These are phyloP conservation scores for Colletotrichum tropicale DNA, from an alignment of 2,329 filamentous ascomycete species.

Conservation along the genomic window DNA sequence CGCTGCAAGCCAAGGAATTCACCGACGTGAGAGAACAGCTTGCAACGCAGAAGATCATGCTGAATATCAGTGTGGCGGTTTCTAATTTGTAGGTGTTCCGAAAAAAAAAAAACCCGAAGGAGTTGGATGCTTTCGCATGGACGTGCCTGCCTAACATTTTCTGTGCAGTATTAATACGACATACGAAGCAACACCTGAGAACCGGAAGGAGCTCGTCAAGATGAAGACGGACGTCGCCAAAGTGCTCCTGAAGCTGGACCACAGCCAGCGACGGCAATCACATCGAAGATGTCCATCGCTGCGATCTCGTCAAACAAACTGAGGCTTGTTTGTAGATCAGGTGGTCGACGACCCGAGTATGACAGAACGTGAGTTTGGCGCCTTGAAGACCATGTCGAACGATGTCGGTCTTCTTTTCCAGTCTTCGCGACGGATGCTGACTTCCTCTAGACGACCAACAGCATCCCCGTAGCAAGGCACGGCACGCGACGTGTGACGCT, in stretches of 20 bases:
- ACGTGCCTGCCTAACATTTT: not conserved
- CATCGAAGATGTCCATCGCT: not conserved
- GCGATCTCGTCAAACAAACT: not conserved
- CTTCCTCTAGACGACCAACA: not conserved
- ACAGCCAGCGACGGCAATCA: not conserved
- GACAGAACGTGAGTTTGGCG: not conserved
- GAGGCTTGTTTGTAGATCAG: not conserved
- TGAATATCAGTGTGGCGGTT: not conserved
- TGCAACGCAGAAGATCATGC: not conserved
- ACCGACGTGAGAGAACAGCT: not conserved
- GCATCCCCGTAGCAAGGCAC: not conserved
- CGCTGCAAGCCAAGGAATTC: not conserved
- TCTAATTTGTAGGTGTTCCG: not conserved
- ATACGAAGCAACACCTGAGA: not conserved
- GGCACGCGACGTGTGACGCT: not conserved
- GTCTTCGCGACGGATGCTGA: not conserved
- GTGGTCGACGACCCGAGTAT: not conserved
- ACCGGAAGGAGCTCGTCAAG: not conserved
- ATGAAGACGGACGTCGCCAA: not conserved
- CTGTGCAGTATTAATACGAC: not conserved
- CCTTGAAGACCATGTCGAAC: too few species aligned
- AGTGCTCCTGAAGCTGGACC: not conserved
- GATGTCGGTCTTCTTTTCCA: not conserved
- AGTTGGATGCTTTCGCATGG: not conserved
- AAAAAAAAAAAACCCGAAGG: not conserved